Base-by-base conservation (phyloP, 495 filamentous ascomycete genomes). In the Xylaria castorea region DNA sequence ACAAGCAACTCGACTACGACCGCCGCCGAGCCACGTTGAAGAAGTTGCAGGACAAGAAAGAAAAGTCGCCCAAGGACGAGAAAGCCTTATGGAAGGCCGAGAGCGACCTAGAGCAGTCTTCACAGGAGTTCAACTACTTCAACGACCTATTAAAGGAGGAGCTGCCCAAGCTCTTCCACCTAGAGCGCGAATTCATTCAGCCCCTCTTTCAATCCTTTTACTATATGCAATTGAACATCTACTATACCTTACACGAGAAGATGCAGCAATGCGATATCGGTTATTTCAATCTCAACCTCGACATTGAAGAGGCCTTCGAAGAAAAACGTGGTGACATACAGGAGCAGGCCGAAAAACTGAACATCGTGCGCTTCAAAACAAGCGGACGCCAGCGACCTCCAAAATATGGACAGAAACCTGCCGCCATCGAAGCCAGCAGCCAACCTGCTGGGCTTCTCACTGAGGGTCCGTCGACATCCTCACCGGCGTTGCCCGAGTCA, bases 181-280 rank as follows among this genome's bases (percentile, higher is more conserved):
- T 98, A n/a, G 97, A 98, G 81, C 88, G 93, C 70, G 93, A 99
- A 79, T 98, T 99, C 83, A 99, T 99, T 81, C 91, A 92, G 70
- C 96, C 96, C 18, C 87, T 99, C 9, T 99, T 99, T 87, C 97
- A 98, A 77, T 97, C 94, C 42, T 99, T 98, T 85, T 99, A 99
- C 83, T 99, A 99, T 86, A 98, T 99, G 97, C 96, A 99, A 81
- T 89, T 99, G 68, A 99, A 99, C 81, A 94, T 99, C 73, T 99
- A 98, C 83, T 99, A 99, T 82, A 98, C 97, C 1, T 86, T 99
- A 44, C 96, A 99, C 81, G 96, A 99, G 82, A 92, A 89, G 81
- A 98, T 98, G 97, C 96, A 98, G 81, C 90, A 86, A 69, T 93
- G 97, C 78, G 93, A 98, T 80, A 98, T 99, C 76, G 93, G 92